Base-by-base conservation (phyloP, 1,139 yeast species). In the Hansenula sp. region DNA sequence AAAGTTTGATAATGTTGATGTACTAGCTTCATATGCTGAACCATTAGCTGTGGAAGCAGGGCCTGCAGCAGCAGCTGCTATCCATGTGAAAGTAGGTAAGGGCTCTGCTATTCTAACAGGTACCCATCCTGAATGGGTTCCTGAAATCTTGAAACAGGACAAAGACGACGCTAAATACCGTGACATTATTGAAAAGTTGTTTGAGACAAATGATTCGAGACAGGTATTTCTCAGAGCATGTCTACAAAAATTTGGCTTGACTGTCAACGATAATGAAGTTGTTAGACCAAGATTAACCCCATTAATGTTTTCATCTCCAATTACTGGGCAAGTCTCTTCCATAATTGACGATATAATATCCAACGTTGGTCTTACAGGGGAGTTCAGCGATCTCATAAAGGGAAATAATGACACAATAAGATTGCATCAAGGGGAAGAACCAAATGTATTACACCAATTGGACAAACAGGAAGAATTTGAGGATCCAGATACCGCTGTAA, bases 41-140 rank as follows among this genome's bases (percentile, higher is more conserved):
- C 56, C 60, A 0, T 46, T 73, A 3, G 73, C 68, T 28, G 78
- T 78, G 8, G 77, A 72, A 14, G 62, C 65, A 18, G 67, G 65
- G 3, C 51, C 57, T 2, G 69, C 69, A 13, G 79, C 85, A 3
- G 94, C 95, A 3, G 87, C 90, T 0, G 84, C 78, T 1, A 75
- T 92, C 2, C 65, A 75, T 43, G 75, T 88, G 52, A 67, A 69
- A 14, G 75, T 79, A 3, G 96, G 96, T 1, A 68, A 73, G 36
- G 98, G 98, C 2, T 68, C 66, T 29, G 96, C 82, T 0, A 61
- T 92, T 3, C 68, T 92, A n/a, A 70, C 84, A 3, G 97, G 97
- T 0, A 74, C 89, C 0, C 98, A 94, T 60, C 96, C 97, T 0
- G 99, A 94, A 60, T 88, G 82, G 55, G 69, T 79, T 1, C 81